Base-by-base conservation (phyloP, 164 flowering plant species). In the Annona squamosa region DNA sequence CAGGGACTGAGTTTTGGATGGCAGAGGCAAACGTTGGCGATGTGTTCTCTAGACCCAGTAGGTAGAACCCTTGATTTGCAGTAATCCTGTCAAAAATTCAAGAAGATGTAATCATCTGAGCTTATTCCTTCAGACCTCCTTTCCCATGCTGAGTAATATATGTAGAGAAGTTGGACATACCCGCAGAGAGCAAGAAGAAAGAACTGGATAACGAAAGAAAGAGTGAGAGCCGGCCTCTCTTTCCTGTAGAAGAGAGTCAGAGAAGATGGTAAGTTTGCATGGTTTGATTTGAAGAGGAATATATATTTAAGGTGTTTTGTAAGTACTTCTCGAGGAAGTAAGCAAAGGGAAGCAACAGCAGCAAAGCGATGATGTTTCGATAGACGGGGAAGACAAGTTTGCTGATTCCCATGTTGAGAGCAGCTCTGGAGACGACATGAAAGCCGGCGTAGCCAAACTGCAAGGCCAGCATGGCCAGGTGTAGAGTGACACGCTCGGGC, bases 381-480 rank as follows among this genome's bases (percentile, higher is more conserved):
- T 96, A 96, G 68, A 96, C 97, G 4, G 91, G 91, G 81, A 88
- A 96, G 4, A 96, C 99, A 52, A 96, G 81, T 73, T 90, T 96
- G 90, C 97, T 91, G 5, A 96, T 85, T 68, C 99, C 98, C 98
- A 93, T 93, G 77, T 93, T 93, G 68, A 95, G 99, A 65, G 99
- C 99, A 71, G 89, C 89, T 68, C 99, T 82, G 2, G 99, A 96
- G 52, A 96, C 99, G 0, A 96, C 95, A 79, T 96, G 99, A 75
- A 96, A 96, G 4, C 99, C 99, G 1, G 98, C 99, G 71, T 95
- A 95, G 4, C 99, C 99, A 80, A 95, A 95, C 89, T 95, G 99
- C 90, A 95, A 81, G 87, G 98, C 94, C 86, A 95, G 72, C 99
- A 95, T 95, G 85, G 98, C 99, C 86, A 83, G 19, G 81, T 95